These are phyloP conservation scores for Cladosporium sphaerospermum DNA, from an alignment of 2,329 filamentous ascomycete genomes.

Conservation along the genomic window DNA sequence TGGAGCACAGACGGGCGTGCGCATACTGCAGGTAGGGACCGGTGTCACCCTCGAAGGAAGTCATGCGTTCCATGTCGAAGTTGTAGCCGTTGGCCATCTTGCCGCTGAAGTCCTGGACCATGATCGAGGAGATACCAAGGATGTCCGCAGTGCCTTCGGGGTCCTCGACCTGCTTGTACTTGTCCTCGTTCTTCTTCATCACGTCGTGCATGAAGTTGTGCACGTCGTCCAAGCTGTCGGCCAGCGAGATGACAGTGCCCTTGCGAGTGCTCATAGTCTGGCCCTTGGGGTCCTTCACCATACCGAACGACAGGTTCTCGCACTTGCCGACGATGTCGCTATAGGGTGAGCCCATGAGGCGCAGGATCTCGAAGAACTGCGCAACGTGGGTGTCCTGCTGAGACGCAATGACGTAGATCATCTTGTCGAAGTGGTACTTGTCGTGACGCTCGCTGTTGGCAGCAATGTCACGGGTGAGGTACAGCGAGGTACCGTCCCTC, in stretches of 20 bases:
- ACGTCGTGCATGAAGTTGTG: conserved; percentile 96
- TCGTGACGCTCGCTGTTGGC: conserved; percentile 58
- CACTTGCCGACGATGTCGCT: conserved; percentile 51
- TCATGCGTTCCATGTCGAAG: conserved; percentile 78
- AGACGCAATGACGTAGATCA: conserved; percentile 61
- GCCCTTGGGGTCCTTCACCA: conserved; percentile 44
- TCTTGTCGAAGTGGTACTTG: conserved; percentile 58
- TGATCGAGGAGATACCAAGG: conserved; percentile 87
- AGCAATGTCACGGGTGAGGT: conserved; percentile 64
- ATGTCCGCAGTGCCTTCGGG: conserved; percentile 77
- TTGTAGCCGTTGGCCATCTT: conserved; percentile 72
- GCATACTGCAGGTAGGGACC: conserved; percentile 82
- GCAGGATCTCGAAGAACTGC: conserved; percentile 60
- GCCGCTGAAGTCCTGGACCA: conserved; percentile 97
- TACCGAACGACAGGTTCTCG: conserved; percentile 60
- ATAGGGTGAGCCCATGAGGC: conserved; percentile 53
- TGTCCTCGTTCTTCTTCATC: conserved; percentile 83
- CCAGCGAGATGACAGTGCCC: conserved; percentile 44
- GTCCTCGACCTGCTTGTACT: conserved; percentile 84
- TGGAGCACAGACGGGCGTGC: conserved; percentile 61
- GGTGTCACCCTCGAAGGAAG: conserved; percentile 77
- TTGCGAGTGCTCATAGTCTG: conserved; percentile 60
- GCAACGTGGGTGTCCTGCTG: conserved; percentile 61
- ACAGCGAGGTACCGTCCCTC: conserved; percentile 61
- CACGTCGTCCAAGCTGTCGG: conserved; percentile 51